phyloP scores from a whole-genome alignment of 2,329 filamentous ascomycete species.

The Arthrinium puccinioides region DNA sequence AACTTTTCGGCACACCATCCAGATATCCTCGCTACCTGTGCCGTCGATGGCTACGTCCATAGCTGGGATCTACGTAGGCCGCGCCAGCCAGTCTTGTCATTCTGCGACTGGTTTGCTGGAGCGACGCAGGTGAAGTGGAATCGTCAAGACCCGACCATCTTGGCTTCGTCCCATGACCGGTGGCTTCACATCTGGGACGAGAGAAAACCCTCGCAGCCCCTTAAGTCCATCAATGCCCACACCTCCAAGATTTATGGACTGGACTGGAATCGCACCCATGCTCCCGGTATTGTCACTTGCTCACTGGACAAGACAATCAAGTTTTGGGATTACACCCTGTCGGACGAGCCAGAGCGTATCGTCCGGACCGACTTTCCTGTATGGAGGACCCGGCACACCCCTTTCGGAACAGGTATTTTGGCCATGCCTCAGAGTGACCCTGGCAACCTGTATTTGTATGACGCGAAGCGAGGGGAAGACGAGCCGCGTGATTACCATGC shows the following conservation, averaged over 20 bases:
- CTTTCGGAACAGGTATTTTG: constrained; percentile 77
- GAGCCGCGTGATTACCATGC: constrained; percentile 35
- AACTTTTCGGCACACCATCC: constrained; percentile 93
- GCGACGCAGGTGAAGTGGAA: constrained; percentile 96
- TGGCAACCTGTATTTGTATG: constrained; percentile 78
- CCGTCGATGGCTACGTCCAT: constrained; percentile 88
- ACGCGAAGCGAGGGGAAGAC: constrained; percentile 46
- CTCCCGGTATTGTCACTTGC: constrained; percentile 73
- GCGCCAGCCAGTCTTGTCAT: constrained; percentile 66
- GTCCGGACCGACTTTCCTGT: constrained; percentile 81
- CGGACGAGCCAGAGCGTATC: constrained; percentile 64
- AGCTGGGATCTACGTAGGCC: constrained; percentile 82
- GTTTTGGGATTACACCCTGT: constrained; percentile 73
- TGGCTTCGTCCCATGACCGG: constrained; percentile 86
- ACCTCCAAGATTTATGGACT: constrained; percentile 91
- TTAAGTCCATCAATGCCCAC: constrained; percentile 81
- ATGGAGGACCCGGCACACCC: constrained; percentile 85
- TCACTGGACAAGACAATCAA: constrained; percentile 90
- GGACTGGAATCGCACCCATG: constrained; percentile 80
- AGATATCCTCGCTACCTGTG: constrained; percentile 81
- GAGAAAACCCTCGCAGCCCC: constrained; percentile 66
- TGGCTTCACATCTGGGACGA: constrained; percentile 88
- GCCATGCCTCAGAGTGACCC: constrained; percentile 91
- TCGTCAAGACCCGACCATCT: constrained; percentile 74
- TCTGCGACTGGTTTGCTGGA: constrained; percentile 89